Evolutionary conservation across 306 rosid species (phyloP).

Genomic region (Cucumis melo): DNA sequence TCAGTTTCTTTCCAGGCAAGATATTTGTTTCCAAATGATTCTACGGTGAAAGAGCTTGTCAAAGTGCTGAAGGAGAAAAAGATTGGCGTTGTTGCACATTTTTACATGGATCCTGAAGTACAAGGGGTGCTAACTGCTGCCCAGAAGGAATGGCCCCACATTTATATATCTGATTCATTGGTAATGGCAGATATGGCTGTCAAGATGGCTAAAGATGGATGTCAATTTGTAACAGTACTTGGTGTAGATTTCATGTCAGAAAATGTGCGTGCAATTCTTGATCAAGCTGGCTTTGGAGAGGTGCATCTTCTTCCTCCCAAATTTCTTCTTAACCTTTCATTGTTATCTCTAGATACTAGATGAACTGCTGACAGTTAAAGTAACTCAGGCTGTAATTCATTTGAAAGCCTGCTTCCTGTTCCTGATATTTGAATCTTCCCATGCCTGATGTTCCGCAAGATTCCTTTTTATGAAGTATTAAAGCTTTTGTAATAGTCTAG

Average conservation of each 20-base stretch:
- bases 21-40: conserved; percentile 55
- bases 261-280: conserved; percentile 96
- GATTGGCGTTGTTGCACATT: conserved; percentile 93
- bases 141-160: conserved; percentile 93
- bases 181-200: conserved; percentile 97
- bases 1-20: conserved; percentile 56
- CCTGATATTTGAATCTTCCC: neutral
- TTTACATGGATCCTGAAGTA: conserved; percentile 98
- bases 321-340: neutral
- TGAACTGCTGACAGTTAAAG: neutral
- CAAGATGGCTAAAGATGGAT: conserved; percentile 81
- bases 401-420: neutral
- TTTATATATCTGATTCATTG: conserved; percentile 86
- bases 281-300: conserved; percentile 82
- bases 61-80: conserved; percentile 62
- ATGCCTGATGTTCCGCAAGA: neutral
- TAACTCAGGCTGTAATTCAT: neutral
- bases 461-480: neutral
- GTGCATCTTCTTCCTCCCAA: conserved; percentile 21
- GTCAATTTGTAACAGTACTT: conserved; percentile 66
- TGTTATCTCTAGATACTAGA: neutral
- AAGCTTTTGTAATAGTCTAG: neutral
- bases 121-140: conserved; percentile 93
- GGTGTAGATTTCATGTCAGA: conserved; percentile 99
- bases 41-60: conserved; percentile 51